These are phyloP conservation scores for Trametes pubescens DNA, from an alignment of 1,284 basidiomycete species.

Conservation along the genomic window DNA sequence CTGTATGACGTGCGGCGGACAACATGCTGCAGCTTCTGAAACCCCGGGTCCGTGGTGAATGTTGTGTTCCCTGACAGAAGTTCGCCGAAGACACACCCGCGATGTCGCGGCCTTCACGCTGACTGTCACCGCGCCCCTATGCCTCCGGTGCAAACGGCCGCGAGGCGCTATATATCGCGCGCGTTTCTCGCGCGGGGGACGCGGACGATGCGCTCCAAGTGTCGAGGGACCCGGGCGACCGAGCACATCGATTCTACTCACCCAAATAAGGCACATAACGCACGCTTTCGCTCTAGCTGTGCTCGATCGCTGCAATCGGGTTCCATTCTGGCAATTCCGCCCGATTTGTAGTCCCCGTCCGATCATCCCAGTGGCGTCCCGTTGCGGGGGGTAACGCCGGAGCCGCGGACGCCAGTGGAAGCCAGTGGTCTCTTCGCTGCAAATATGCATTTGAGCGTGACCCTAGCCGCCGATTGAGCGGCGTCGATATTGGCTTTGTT, in stretches of 20 bases:
- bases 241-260: conserved; percentile 9
- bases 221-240: conserved; percentile 6
- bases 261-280: conserved; percentile 9
- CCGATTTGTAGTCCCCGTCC: not conserved
- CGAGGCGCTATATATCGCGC: not conserved
- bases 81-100: not conserved
- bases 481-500: not conserved
- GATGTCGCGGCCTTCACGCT: not conserved
- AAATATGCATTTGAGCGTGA: not conserved
- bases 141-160: not conserved
- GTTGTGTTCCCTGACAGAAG: conserved; percentile 4
- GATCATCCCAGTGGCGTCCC: conserved; percentile 5
- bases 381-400: conserved; percentile 1
- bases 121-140: not conserved
- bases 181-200: not conserved
- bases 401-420: not conserved
- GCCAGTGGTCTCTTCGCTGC: not conserved
- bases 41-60: conserved; percentile 1
- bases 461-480: not conserved
- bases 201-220: not conserved
- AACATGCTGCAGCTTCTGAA: conserved; percentile 2
- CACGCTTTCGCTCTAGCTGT: conserved; percentile 1
- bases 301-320: conserved; percentile 13
- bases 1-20: not conserved
- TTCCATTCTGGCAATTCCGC: not conserved